Percentiles rank a stretch among this genome's conserved stretches.
phyloP scores from a whole-genome alignment of 176 grass and related monocot species.

The Dendrocalamus sinicus region DNA sequence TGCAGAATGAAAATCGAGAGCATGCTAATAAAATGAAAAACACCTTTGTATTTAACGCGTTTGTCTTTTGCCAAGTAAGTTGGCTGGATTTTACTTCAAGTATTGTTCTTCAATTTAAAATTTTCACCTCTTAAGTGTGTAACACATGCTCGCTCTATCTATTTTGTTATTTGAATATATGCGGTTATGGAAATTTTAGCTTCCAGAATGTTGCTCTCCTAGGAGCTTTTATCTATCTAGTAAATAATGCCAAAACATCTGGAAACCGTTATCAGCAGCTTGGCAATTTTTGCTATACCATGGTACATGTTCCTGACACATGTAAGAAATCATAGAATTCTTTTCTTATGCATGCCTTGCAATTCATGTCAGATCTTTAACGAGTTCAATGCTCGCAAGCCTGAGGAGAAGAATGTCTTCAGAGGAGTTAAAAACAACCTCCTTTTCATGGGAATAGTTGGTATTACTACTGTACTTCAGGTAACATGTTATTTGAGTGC shows the following conservation, averaged over 20 bases:
- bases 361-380: constrained; percentile 58
- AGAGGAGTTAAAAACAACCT: constrained; percentile 50
- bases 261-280: not conserved
- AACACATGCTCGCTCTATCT: not conserved
- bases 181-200: not conserved
- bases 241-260: not conserved
- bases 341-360: not conserved
- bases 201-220: not conserved
- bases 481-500: constrained; percentile 22
- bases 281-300: not conserved
- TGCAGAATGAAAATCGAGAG: constrained; percentile 44
- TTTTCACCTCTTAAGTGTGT: not conserved
- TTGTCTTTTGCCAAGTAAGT: constrained; percentile 66
- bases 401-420: constrained; percentile 69
- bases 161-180: constrained; percentile 8
- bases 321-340: not conserved
- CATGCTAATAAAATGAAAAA: constrained; percentile 62
- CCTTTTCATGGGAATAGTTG: constrained; percentile 67
- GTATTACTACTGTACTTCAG: constrained; percentile 57
- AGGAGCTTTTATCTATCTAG: not conserved
- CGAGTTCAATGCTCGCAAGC: constrained; percentile 75
- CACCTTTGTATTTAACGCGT: constrained; percentile 73
- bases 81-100: not conserved
- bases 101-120: not conserved
- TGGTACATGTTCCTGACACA: not conserved